Conservation (phyloP, 805 yeast genomes). For the Jamesozyma piceae region DNA sequence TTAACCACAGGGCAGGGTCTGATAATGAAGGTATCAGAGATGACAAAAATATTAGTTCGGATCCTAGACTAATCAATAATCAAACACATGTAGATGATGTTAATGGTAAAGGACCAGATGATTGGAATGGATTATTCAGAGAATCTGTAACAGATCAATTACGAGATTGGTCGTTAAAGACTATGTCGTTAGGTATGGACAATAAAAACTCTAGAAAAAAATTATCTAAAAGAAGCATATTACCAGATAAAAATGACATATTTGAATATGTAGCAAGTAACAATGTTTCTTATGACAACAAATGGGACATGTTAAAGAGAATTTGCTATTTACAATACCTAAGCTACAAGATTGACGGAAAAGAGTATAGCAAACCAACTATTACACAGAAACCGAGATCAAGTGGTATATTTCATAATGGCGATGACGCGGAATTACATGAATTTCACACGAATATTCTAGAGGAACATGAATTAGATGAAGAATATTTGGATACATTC, state of each 20-base stretch:
- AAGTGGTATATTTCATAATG: not conserved
- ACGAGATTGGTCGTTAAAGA: constrained; percentile 44
- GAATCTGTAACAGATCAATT: constrained; percentile 47
- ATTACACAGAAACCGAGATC: constrained; percentile 3
- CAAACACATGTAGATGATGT: constrained; percentile 63
- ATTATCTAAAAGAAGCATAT: constrained; percentile 25
- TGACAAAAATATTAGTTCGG: constrained; percentile 69
- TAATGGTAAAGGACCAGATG: constrained; percentile 66
- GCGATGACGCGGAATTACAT: constrained; percentile 5
- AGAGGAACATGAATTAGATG: constrained; percentile 24
- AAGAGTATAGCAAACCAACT: constrained; percentile 10
- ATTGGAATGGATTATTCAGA: constrained; percentile 41
- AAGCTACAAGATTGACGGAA: constrained; percentile 41
- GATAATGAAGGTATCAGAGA: constrained; percentile 82
- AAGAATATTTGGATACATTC: constrained; percentile 23
- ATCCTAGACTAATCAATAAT: constrained; percentile 67
- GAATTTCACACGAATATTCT: constrained; percentile 10
- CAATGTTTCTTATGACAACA: constrained; percentile 41
- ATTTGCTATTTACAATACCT: constrained; percentile 61
- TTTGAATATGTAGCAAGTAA: constrained; percentile 44
- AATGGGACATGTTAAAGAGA: constrained; percentile 66
- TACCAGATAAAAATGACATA: constrained; percentile 53
- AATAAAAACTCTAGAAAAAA: constrained; percentile 13
- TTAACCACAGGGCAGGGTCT: constrained; percentile 81
- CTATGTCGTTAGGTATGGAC: constrained; percentile 31